phyloP scores from a whole-genome alignment of 192 early-diverging fungal species.

The Phlyctochytrium arcticum region DNA sequence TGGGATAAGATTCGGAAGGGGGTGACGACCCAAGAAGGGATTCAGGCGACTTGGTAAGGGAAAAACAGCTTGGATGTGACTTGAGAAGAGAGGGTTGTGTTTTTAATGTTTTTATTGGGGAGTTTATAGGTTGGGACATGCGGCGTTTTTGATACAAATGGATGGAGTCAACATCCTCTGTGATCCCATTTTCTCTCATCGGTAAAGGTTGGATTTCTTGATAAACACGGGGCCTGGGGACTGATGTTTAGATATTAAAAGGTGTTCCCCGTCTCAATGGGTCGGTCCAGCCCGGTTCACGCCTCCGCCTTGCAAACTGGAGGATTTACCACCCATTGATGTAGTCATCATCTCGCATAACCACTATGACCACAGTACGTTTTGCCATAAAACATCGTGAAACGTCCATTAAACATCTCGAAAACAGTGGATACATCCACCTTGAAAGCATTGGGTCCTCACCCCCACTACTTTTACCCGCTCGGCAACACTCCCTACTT shows the following conservation, averaged over 20 bases:
- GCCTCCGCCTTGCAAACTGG: slow-evolving; percentile 58
- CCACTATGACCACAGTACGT: slow-evolving; percentile 72
- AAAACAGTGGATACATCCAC: slow-evolving; percentile 30
- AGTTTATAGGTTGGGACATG: slow-evolving; percentile 66
- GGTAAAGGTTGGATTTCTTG: no score
- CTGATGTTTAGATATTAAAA: no score
- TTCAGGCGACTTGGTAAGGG: slow-evolving; percentile 3
- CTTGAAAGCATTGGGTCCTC: slow-evolving; percentile 47
- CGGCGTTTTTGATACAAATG: slow-evolving; percentile 61
- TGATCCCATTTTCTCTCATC: slow-evolving; percentile 70
- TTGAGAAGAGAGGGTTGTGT: slow-evolving; percentile 9
- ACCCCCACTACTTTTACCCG: slow-evolving; percentile 66
- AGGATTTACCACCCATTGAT: slow-evolving; percentile 66
- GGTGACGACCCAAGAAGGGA: slow-evolving; percentile 28
- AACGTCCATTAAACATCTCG: not conserved
- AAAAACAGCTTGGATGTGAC: not conserved
- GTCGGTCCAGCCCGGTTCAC: slow-evolving; percentile 67
- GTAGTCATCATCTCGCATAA: slow-evolving; percentile 78
- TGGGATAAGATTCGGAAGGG: slow-evolving; percentile 8
- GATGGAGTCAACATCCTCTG: slow-evolving; percentile 66
- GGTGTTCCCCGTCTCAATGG: slow-evolving; percentile 64
- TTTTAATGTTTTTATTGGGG: no score
- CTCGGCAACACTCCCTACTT: slow-evolving; percentile 66
- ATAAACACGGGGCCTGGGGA: no score
- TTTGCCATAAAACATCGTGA: not conserved